Percentiles rank a stretch among this genome's conserved stretches.
phyloP scores from a whole-genome alignment of 805 yeast species.

The Kazachstania martiniae region DNA sequence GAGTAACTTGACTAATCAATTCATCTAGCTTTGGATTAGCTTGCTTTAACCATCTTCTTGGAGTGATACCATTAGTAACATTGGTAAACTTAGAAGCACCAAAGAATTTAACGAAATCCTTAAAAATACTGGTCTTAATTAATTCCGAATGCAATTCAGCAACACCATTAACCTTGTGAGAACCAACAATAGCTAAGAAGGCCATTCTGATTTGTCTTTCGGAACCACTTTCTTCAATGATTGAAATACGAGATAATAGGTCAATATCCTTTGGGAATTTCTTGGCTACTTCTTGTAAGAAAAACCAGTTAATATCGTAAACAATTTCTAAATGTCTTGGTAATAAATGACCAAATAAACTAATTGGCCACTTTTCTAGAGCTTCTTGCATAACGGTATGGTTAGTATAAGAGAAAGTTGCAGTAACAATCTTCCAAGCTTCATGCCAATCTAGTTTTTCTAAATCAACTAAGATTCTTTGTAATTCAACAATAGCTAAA shows the following conservation, averaged over 20 bases:
- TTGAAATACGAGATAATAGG: constrained; percentile 59
- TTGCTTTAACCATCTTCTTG: constrained; percentile 92
- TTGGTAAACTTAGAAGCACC: constrained; percentile 80
- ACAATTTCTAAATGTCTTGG: constrained; percentile 90
- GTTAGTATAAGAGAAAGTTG: constrained; percentile 83
- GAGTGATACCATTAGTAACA: constrained; percentile 92
- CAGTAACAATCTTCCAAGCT: constrained; percentile 77
- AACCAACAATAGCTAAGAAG: constrained; percentile 76
- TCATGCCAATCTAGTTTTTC: constrained; percentile 73
- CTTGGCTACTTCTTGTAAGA: constrained; percentile 65
- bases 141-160: constrained; percentile 91
- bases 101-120: constrained; percentile 75
- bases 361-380: constrained; percentile 90
- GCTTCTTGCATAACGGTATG: constrained; percentile 95
- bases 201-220: constrained; percentile 91
- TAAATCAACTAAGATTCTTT: constrained; percentile 73
- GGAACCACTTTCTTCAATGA: constrained; percentile 58
- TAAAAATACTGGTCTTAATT: constrained; percentile 79
- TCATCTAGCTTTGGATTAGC: constrained; percentile 75
- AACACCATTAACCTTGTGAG: constrained; percentile 89
- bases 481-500: constrained; percentile 79
- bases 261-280: constrained; percentile 63
- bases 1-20: constrained; percentile 59
- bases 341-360: constrained; percentile 60
- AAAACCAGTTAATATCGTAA: constrained; percentile 71